Base-by-base conservation (phyloP, 305 asterid genomes). In the Caryopteris hybrid region DNA sequence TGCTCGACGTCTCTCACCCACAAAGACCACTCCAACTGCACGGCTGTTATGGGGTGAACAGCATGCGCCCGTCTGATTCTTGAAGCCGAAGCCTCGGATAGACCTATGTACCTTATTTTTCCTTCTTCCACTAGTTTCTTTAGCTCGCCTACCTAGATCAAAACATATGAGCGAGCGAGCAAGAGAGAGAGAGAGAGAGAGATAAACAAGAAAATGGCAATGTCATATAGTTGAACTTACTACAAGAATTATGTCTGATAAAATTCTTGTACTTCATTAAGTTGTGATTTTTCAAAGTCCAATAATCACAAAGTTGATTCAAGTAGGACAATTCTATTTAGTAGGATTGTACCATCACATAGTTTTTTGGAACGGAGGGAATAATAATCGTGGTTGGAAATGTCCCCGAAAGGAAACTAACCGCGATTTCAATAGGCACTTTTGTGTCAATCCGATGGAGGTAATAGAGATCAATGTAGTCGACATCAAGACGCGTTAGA, bases 61-160 rank as follows among this genome's bases (percentile, higher is more conserved):
- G 64, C 64, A 27, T 73, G 78, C 3, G 78, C 78, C 54, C 78
- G 58, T 66, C 74, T 66, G 18, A 73, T 73, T 13, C 74, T 66
- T 4, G 71, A 55, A 46, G 72, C 22, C 0, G 72, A 75, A 4
- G 79, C 79, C 51, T 63, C 79, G 0, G 72, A 75, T 3, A 75
- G 69, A 9, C 80, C 80, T 1, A 64, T 29, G 16, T 70, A 75
- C 31, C 58, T 75, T 38, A 75, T 64, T 42, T 75, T 75, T 8
- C 80, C 80, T 70, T 75, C 80, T 46, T 75, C 76, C 20, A 70
- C 69, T 12, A 70, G 54, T 64, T 75, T 75, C 64, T 74, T 74
- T 0, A 74, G 61, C 8, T 74, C 79, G 42, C 80, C 73, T 23
- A 76, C 33, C 80, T 76, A 8, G 56, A 0, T 14, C 16, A 50